Base-by-base conservation (phyloP, 2,329 filamentous ascomycete species). In the Sphaerulina populicola region DNA sequence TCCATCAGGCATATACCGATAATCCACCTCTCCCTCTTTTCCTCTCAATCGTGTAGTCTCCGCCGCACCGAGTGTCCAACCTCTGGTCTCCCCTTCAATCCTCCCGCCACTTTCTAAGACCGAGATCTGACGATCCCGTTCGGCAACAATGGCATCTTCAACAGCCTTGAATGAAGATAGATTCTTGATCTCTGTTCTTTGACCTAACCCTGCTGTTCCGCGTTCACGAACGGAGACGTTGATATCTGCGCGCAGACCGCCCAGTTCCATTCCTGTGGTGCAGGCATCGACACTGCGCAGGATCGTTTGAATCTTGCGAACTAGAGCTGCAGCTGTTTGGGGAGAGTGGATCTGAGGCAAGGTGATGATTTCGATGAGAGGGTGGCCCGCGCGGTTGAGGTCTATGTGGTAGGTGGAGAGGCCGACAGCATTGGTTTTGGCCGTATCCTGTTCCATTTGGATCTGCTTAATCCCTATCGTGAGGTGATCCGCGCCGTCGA, bases 1-100 rank as follows among this genome's bases (percentile, higher is more conserved):
- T 4, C 93, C 88, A 66, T 98, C 93, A 0, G 93, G 91, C 91
- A 98, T 97, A 66, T 98, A 98, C 38, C 93, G 79, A 69, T 98
- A 98, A 68, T 98, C 93, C 5, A 97, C 89, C 65, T 95, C 91
- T 43, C 93, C 93, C 68, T 97, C 93, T 68, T 98, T 98, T 23
- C 88, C 88, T 62, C 93, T 80, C 39, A 98, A 72, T 37, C 85
- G 79, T 52, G 81, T 82, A 3, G 93, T 97, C 66, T 89, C 84
- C 3, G 81, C 88, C 56, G 82, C 84, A 2, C 89, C 89, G 21
- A 95, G 77, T 1, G 88, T 86, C 89, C 90, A 98, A 5, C 93
- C 91, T 51, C 93, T 79, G 6, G 93, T 98, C 72, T 98, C 93
- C 40, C 90, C 88, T 58, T 82, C 78, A 44, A 96, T 78, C 0